Evolutionary conservation across 352 stramenopile genomes (phyloP).

Genomic region (Phytophthora pistaciae): DNA sequence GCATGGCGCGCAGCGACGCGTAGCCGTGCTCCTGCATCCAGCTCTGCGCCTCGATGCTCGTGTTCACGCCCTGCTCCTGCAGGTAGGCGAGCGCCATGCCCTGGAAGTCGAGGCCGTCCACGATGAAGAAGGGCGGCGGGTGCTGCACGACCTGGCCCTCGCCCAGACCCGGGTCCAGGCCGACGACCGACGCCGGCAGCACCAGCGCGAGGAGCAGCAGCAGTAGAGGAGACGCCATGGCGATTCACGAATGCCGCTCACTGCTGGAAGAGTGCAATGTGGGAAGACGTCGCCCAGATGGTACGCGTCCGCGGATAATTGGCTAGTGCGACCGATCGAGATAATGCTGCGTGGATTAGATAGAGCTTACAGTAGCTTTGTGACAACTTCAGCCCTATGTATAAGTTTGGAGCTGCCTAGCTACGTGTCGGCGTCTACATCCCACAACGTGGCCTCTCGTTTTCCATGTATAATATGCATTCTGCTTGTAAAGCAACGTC

Average conservation of each 20-base stretch:
- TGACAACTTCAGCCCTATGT: not conserved
- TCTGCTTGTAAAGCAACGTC: slow-evolving; percentile 9
- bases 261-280: slow-evolving; percentile 1
- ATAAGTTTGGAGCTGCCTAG: not conserved
- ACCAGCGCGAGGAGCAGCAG: slow-evolving; percentile 14
- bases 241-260: slow-evolving; percentile 9
- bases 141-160: slow-evolving; percentile 59
- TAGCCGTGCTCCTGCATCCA: slow-evolving; percentile 55
- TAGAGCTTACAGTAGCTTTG: not conserved
- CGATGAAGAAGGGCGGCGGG: slow-evolving; percentile 61
- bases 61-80: slow-evolving; percentile 60
- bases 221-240: slow-evolving; percentile 14
- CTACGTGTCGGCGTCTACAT: not conserved
- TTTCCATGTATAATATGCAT: slow-evolving; percentile 3
- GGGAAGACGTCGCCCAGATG: slow-evolving; percentile 20
- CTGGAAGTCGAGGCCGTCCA: slow-evolving; percentile 57
- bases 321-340: slow-evolving; percentile 21
- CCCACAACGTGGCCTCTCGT: not conserved
- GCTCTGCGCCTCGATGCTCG: slow-evolving; percentile 50
- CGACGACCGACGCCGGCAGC: slow-evolving; percentile 5
- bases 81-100: slow-evolving; percentile 58
- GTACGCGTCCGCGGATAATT: slow-evolving; percentile 5
- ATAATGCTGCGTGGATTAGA: slow-evolving; percentile 26
- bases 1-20: slow-evolving; percentile 51
- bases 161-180: slow-evolving; percentile 29